Evolutionary conservation across 1,284 basidiomycete species (phyloP).

Genomic region (Trametes versicolor): DNA sequence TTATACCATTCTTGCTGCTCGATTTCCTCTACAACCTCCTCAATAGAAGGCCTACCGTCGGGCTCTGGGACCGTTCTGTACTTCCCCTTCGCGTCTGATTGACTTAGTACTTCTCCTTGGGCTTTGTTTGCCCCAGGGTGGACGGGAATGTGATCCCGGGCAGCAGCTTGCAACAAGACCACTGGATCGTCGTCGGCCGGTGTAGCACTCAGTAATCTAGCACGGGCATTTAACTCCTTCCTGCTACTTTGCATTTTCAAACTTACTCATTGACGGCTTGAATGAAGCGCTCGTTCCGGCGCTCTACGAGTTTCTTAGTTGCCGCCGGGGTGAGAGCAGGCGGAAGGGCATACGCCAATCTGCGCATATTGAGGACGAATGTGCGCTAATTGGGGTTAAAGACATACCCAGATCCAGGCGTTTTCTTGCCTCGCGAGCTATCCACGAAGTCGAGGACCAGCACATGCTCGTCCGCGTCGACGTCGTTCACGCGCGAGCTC

Average conservation of each 20-base stretch:
- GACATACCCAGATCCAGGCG: slow-evolving; percentile 41
- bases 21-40: slow-evolving; percentile 67
- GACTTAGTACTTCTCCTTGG: slow-evolving; percentile 13
- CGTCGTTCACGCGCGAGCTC: slow-evolving; percentile 26
- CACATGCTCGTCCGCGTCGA: slow-evolving; percentile 65
- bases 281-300: slow-evolving; percentile 73
- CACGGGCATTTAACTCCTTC: not conserved
- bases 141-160: slow-evolving; percentile 74
- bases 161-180: slow-evolving; percentile 69
- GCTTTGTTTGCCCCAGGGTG: slow-evolving; percentile 53
- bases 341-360: slow-evolving; percentile 54
- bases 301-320: slow-evolving; percentile 78
- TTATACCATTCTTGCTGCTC: slow-evolving; percentile 69
- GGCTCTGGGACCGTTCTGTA: slow-evolving; percentile 54
- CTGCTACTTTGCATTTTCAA: too few species aligned
- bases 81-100: slow-evolving; percentile 32
- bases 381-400: not conserved
- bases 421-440: slow-evolving; percentile 56
- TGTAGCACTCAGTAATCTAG: slow-evolving; percentile 71
- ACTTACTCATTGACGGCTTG: slow-evolving; percentile 79
- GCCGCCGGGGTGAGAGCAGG: slow-evolving; percentile 64
- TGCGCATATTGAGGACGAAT: slow-evolving; percentile 30
- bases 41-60: slow-evolving; percentile 65
- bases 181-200: slow-evolving; percentile 67
- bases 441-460: slow-evolving; percentile 81